Percentiles rank a stretch among this genome's conserved stretches.
Evolutionary conservation across 2,329 filamentous ascomycete species (phyloP).

Genomic region (Trichophyton equinum): DNA sequence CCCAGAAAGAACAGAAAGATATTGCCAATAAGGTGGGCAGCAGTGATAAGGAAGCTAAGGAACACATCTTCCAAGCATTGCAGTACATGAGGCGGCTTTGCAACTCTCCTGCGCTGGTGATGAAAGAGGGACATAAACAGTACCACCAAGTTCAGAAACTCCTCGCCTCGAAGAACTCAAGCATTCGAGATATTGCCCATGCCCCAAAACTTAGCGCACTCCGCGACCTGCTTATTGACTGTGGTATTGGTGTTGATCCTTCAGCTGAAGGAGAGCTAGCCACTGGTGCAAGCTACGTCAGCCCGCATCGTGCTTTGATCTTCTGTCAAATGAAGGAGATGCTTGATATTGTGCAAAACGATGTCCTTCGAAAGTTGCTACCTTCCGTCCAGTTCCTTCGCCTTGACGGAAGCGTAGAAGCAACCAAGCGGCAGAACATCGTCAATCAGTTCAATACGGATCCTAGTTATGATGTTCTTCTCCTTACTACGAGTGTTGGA

Average conservation of each 20-base stretch:
- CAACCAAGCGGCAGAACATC: constrained; percentile 87
- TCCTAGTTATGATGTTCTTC: constrained; percentile 84
- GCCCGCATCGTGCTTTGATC: constrained; percentile 85
- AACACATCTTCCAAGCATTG: constrained; percentile 96
- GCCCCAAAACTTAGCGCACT: constrained; percentile 87
- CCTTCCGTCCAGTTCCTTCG: constrained; percentile 85
- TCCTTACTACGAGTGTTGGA: constrained; percentile 89
- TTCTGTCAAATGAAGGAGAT: constrained; percentile 99
- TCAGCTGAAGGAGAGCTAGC: constrained; percentile 46
- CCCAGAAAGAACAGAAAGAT: constrained; percentile 81
- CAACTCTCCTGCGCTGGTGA: constrained; percentile 90
- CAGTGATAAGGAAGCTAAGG: constrained; percentile 84
- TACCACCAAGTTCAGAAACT: constrained; percentile 79
- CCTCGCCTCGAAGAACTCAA: constrained; percentile 65
- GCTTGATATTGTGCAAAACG: constrained; percentile 96
- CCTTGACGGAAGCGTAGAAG: constrained; percentile 87
- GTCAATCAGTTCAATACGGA: constrained; percentile 99
- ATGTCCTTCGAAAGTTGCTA: constrained; percentile 80
- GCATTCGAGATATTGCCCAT: constrained; percentile 71
- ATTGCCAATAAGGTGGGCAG: constrained; percentile 71
- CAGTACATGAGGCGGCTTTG: constrained; percentile 99
- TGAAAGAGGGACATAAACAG: constrained; percentile 84
- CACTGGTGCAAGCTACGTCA: constrained; percentile 64
- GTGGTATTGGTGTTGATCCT: constrained; percentile 75
- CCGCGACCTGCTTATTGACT: constrained; percentile 90